Base-by-base conservation (phyloP, 306 rosid genomes). In the Vigna trinervia region DNA sequence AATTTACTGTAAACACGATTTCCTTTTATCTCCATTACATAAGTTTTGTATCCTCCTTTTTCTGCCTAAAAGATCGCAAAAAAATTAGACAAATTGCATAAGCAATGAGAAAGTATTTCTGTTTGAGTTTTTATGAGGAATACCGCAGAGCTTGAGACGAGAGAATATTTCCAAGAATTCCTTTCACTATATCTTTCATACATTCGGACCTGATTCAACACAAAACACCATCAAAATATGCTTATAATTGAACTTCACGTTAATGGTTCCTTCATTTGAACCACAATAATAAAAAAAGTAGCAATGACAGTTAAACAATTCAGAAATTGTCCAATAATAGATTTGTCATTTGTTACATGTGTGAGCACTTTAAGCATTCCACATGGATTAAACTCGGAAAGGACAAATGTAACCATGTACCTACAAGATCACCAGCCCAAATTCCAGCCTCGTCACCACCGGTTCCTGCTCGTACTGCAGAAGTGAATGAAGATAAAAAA, bases 341-440 rank as follows among this genome's bases (percentile, higher is more conserved):
- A 50, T 5, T 26, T 74, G 65, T 73, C 71, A 50, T 5, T 34
- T 65, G 70, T 73, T 65, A 47, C 51, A 48, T 41, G 66, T 36
- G 20, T 47, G 28, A 48, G 74, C 69, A 56, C 26, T 71, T 63
- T 38, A 79, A 22, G 70, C 63, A 78, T 54, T 69, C 70, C 38
- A 52, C 78, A 77, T 30, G 76, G 59, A 74, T 84, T 73, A 81
- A 52, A 79, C 76, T 81, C 67, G 78, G 58, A 81, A 84, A 82
- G 72, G 88, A 92, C 85, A 85, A 83, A 88, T 77, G 79, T 85
- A 92, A 84, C 80, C 85, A 85, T 95, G 88, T 92, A 95, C 97
- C 97, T 90, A 95, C 99, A 95, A 95, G 99, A 86, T 95, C 99
- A 95, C 99, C 97, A 38, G 97, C 99, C 99, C 97, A 95, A 66